phyloP scores from a whole-genome alignment of 257 asterid species.

The Buddleja alternifolia region DNA sequence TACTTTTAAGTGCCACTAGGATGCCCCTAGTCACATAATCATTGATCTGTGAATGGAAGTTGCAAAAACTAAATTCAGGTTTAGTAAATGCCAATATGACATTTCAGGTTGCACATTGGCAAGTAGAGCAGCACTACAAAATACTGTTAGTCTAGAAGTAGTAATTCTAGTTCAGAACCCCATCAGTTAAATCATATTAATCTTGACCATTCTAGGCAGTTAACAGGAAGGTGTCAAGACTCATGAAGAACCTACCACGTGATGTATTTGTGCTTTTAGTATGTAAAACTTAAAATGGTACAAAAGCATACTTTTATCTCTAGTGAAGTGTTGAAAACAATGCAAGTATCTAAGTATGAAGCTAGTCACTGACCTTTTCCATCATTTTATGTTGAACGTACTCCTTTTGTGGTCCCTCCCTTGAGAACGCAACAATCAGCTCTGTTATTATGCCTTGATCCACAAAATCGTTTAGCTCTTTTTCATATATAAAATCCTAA shows the following conservation, averaged over 20 bases:
- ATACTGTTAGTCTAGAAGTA: not conserved
- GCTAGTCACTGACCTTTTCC: slow-evolving; percentile 47
- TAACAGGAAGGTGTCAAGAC: not conserved
- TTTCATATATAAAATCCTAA: slow-evolving; percentile 77
- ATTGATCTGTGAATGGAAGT: not conserved
- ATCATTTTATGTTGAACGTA: slow-evolving; percentile 80
- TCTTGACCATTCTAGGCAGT: not conserved
- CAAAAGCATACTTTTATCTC: not conserved
- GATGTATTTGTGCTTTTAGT: not conserved
- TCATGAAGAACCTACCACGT: not conserved
- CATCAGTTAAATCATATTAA: not conserved
- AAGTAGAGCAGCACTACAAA: too few species aligned
- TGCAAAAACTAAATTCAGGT: not conserved
- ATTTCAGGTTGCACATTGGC: not conserved
- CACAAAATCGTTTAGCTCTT: slow-evolving; percentile 59
- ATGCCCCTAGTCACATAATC: not conserved
- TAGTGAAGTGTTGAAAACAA: not conserved
- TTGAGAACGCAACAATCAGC: slow-evolving; percentile 74
- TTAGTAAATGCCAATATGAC: not conserved
- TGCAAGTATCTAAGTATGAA: slow-evolving; percentile 13
- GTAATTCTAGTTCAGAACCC: not conserved
- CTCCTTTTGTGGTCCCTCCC: slow-evolving; percentile 77
- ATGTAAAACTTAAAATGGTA: not conserved
- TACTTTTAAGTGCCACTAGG: not conserved
- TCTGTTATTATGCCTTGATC: slow-evolving; percentile 64